phyloP scores from a whole-genome alignment of 352 stramenopile genomes.

The Pythium phragmiticola region DNA sequence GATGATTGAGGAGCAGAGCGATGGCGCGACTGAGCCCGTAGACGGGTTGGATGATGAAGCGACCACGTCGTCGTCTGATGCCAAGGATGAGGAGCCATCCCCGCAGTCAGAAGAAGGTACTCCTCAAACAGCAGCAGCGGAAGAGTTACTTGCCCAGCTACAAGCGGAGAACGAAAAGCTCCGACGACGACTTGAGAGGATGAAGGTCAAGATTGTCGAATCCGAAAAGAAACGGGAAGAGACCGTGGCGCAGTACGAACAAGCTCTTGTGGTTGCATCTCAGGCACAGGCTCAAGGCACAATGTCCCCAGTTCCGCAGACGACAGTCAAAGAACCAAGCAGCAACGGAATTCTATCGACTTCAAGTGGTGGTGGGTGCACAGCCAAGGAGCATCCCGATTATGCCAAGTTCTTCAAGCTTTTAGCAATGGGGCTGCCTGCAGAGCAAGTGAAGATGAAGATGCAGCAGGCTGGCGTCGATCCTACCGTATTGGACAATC shows the following conservation, averaged over 20 bases:
- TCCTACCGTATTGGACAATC: slow-evolving; percentile 60
- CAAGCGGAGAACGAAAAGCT: slow-evolving; percentile 81
- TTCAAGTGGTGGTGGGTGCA: slow-evolving; percentile 31
- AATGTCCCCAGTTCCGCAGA: slow-evolving; percentile 7
- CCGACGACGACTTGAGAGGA: slow-evolving; percentile 65
- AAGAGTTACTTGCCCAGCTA: slow-evolving; percentile 48
- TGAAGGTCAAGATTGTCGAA: slow-evolving; percentile 66
- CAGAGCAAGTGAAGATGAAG: slow-evolving; percentile 86
- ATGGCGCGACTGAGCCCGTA: slow-evolving; percentile 48
- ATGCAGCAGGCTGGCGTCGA: slow-evolving; percentile 77
- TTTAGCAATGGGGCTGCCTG: slow-evolving; percentile 71
- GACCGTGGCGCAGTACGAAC: slow-evolving; percentile 49
- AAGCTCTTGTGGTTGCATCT: slow-evolving; percentile 24
- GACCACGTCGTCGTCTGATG: slow-evolving; percentile 32
- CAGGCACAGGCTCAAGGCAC: slow-evolving; percentile 12
- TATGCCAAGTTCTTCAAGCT: slow-evolving; percentile 86
- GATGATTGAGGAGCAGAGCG: slow-evolving; percentile 76
- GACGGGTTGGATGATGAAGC: slow-evolving; percentile 62
- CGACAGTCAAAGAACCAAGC: slow-evolving; percentile 17
- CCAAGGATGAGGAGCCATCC: slow-evolving; percentile 37
- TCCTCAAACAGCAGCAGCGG: slow-evolving; percentile 26
- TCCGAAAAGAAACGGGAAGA: slow-evolving; percentile 52
- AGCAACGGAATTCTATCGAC: slow-evolving; percentile 22
- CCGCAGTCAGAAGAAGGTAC: slow-evolving; percentile 27
- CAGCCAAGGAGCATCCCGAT: slow-evolving; percentile 68